A percentile compares a stretch with the other conserved stretches of the same genome.
Conservation (phyloP, 345 rosid genomes). For the Balakata baccata region DNA sequence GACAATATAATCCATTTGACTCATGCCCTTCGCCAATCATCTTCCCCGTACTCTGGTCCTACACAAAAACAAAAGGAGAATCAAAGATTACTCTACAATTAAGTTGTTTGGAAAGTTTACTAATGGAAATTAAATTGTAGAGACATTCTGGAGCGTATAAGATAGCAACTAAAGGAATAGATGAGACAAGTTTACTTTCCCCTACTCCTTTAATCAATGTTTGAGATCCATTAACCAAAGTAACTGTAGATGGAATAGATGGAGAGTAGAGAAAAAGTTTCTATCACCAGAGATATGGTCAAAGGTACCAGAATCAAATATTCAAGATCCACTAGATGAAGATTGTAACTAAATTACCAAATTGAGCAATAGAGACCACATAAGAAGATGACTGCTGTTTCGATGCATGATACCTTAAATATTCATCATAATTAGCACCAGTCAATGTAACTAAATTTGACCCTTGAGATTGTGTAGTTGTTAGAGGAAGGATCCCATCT, state of each 20-base stretch:
- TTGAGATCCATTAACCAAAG: neutral
- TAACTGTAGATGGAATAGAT: neutral
- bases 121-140: neutral
- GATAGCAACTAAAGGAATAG: neutral
- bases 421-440: neutral
- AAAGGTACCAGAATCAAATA: neutral
- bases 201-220: neutral
- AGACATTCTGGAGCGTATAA: neutral
- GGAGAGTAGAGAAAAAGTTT: neutral
- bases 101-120: neutral
- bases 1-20: neutral
- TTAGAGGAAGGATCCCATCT: too few relatives aligned
- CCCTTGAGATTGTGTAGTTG: neutral
- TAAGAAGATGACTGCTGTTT: neutral
- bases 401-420: neutral
- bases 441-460: neutral
- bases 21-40: neutral
- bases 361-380: neutral
- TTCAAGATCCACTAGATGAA: neutral
- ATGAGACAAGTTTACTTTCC: neutral
- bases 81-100: neutral
- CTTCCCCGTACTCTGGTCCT: neutral
- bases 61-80: neutral
- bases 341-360: neutral
- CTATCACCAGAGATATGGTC: neutral